Conservation (phyloP, 225 moss, liverwort and hornwort genomes). For the Climacium dendroides region DNA sequence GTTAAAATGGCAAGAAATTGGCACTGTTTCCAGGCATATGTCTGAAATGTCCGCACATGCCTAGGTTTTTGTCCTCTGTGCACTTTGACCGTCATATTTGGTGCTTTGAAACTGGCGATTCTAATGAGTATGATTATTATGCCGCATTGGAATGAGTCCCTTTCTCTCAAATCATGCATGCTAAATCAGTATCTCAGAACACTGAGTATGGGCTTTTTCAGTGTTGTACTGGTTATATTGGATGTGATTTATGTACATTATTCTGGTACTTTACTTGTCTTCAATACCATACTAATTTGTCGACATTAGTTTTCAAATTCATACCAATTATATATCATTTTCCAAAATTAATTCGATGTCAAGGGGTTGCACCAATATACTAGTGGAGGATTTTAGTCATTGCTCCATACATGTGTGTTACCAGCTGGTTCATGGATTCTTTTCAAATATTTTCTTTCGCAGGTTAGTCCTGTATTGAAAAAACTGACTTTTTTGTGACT, state of each 20-base stretch:
- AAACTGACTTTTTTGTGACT: background rate
- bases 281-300: no score
- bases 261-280: background rate
- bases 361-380: background rate
- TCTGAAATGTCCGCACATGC: no score
- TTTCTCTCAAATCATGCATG: background rate
- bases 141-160: background rate
- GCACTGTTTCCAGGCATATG: background rate
- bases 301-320: background rate
- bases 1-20: background rate
- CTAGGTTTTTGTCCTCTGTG: background rate
- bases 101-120: background rate
- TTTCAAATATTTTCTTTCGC: background rate
- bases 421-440: background rate
- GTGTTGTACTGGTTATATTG: background rate
- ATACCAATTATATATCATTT: background rate
- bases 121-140: background rate
- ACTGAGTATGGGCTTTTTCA: background rate
- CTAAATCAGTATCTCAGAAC: background rate
- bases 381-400: background rate
- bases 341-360: background rate
- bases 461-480: no score
- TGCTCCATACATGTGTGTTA: background rate
- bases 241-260: background rate
- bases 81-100: background rate